These are phyloP conservation scores for Euphorbia neoarborescens DNA, from an alignment of 441 rosid species.

Conservation along the genomic window DNA sequence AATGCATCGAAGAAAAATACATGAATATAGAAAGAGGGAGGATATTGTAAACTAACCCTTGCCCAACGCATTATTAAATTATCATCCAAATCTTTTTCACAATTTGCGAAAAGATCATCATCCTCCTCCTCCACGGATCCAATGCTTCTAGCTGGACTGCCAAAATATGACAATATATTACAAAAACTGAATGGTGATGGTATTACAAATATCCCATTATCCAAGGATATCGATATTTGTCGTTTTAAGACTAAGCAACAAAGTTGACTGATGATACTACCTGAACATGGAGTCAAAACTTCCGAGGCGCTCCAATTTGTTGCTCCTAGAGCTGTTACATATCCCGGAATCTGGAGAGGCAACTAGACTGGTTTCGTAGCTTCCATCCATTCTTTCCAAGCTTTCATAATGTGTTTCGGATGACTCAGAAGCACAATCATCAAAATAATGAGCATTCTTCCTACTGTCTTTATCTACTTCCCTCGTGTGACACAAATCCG, in stretches of 20 bases:
- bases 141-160: conserved; percentile 89
- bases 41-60: conserved; percentile 47
- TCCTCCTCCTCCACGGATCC: conserved; percentile 63
- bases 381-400: conserved; percentile 41
- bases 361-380: conserved; percentile 45
- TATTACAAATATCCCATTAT: neutral
- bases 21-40: conserved; percentile 11
- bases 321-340: conserved; percentile 33
- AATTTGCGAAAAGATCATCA: conserved; percentile 42
- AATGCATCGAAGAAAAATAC: conserved; percentile 1
- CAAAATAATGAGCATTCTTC: conserved; percentile 37
- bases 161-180: conserved; percentile 43
- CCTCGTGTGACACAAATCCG: conserved; percentile 52
- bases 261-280: conserved; percentile 29
- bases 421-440: conserved; percentile 64
- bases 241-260: conserved; percentile 7
- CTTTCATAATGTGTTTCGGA: conserved; percentile 50
- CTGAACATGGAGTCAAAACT: conserved; percentile 73
- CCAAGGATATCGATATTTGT: conserved; percentile 1
- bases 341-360: conserved; percentile 59
- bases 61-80: conserved; percentile 85
- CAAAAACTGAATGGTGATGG: conserved; percentile 22
- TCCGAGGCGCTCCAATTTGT: conserved; percentile 51
- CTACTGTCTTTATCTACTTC: conserved; percentile 52
- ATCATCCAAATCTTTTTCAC: conserved; percentile 54